Conservation (phyloP, 2,329 filamentous ascomycete genomes). For the Pyricularia grisea region DNA sequence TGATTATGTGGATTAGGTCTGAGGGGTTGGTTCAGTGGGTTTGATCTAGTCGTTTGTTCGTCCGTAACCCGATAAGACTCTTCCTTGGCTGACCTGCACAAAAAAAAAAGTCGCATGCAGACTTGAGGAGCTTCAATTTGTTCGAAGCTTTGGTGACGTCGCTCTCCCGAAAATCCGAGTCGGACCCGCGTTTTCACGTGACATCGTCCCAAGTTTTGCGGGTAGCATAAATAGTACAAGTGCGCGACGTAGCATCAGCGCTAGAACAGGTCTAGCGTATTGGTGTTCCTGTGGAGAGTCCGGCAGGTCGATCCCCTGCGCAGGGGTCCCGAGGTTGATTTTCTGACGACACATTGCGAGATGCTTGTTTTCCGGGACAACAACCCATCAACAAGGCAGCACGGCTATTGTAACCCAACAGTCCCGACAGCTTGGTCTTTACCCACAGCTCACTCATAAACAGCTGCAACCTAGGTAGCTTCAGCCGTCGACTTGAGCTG, state of each 20-base stretch:
- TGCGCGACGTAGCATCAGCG: neutral
- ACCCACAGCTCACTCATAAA: neutral
- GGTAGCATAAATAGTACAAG: neutral
- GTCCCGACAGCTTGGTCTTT: neutral
- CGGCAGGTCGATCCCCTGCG: neutral
- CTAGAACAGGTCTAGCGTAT: neutral
- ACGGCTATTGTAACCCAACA: neutral
- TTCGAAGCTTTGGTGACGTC: neutral
- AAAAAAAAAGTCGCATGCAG: neutral
- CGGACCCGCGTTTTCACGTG: neutral
- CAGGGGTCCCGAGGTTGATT: neutral
- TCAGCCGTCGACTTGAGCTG: neutral
- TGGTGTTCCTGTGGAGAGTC: neutral
- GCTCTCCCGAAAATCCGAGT: neutral
- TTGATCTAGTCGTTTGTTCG: neutral
- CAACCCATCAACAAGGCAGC: neutral
- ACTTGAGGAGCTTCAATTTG: neutral
- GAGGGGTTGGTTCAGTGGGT: neutral
- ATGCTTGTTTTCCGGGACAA: neutral
- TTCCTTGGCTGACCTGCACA: neutral
- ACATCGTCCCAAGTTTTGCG: neutral
- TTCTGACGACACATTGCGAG: constrained; percentile 1
- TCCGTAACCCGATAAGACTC: neutral
- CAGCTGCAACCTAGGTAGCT: neutral
- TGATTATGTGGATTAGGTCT: neutral